phyloP scores from a whole-genome alignment of 352 stramenopile genomes.

The Phytopythium sindhum region DNA sequence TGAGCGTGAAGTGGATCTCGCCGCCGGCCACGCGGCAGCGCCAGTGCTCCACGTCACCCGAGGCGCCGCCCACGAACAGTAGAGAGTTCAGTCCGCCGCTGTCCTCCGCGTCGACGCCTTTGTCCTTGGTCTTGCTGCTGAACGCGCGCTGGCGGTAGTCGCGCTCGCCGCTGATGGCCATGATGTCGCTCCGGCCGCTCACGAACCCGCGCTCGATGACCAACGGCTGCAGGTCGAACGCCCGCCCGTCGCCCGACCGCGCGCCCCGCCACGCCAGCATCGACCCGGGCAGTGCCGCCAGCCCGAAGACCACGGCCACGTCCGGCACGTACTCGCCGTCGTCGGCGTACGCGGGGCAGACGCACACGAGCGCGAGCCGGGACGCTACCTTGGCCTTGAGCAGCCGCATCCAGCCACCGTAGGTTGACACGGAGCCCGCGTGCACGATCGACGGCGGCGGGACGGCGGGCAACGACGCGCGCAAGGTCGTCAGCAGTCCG shows the following conservation, averaged over 20 bases:
- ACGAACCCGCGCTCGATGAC: conserved; percentile 47
- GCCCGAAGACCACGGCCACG: conserved; percentile 66
- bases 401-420: conserved; percentile 65
- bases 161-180: conserved; percentile 68
- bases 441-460: conserved; percentile 42
- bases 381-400: conserved; percentile 29
- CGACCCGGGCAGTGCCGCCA: conserved; percentile 41
- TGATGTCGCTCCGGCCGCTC: conserved; percentile 56
- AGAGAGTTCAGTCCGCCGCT: conserved; percentile 60
- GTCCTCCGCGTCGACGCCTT: neutral
- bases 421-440: conserved; percentile 66
- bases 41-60: conserved; percentile 70
- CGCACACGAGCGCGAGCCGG: conserved; percentile 45
- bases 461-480: conserved; percentile 21
- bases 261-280: conserved; percentile 66
- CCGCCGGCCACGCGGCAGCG: conserved; percentile 49
- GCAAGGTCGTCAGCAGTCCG: conserved; percentile 32
- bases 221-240: conserved; percentile 49
- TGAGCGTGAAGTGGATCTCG: conserved; percentile 68
- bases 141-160: conserved; percentile 83
- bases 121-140: conserved; percentile 32
- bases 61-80: conserved; percentile 66
- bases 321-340: conserved; percentile 74
- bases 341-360: conserved; percentile 71
- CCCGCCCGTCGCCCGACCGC: conserved; percentile 21